These are phyloP conservation scores for Phoma herbarum DNA, from an alignment of 2,329 filamentous ascomycete species.

Conservation along the genomic window DNA sequence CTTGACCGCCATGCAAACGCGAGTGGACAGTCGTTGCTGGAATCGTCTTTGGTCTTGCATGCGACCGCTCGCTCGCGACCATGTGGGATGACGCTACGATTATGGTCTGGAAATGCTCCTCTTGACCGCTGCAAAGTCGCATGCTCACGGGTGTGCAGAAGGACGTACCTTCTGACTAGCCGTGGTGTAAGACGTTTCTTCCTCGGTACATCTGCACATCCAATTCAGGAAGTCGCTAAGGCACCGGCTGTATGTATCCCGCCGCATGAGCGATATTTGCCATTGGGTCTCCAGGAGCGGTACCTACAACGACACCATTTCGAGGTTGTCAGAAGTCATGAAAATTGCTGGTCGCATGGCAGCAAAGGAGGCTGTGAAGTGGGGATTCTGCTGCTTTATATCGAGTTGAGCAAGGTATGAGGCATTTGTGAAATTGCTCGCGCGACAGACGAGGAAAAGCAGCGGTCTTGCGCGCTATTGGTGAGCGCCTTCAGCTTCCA, in stretches of 20 bases:
- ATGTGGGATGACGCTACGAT: not conserved
- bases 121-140: constrained; percentile 2
- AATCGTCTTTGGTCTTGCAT: not conserved
- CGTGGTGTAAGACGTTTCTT: constrained; percentile 1
- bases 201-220: constrained; percentile 6
- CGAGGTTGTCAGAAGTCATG: constrained; percentile 4
- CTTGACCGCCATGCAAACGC: not conserved
- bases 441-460: not conserved
- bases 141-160: constrained; percentile 9
- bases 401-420: constrained; percentile 11
- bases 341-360: not conserved
- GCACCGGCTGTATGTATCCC: constrained; percentile 5
- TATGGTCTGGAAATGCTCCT: constrained; percentile 1
- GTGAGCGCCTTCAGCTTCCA: constrained; percentile 8
- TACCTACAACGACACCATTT: constrained; percentile 5
- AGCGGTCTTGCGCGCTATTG: constrained; percentile 19
- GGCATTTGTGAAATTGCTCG: constrained; percentile 4
- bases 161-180: constrained; percentile 18
- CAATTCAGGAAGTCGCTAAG: constrained; percentile 20
- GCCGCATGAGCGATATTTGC: constrained; percentile 18
- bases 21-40: not conserved
- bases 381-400: constrained; percentile 8
- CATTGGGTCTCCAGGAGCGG: constrained; percentile 13
- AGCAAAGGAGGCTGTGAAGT: constrained; percentile 14
- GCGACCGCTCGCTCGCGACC: not conserved